A percentile compares a stretch with the other conserved stretches of the same genome.
These are phyloP conservation scores for Sclerotinia minor DNA, from an alignment of 2,329 filamentous ascomycete genomes.

Conservation along the genomic window DNA sequence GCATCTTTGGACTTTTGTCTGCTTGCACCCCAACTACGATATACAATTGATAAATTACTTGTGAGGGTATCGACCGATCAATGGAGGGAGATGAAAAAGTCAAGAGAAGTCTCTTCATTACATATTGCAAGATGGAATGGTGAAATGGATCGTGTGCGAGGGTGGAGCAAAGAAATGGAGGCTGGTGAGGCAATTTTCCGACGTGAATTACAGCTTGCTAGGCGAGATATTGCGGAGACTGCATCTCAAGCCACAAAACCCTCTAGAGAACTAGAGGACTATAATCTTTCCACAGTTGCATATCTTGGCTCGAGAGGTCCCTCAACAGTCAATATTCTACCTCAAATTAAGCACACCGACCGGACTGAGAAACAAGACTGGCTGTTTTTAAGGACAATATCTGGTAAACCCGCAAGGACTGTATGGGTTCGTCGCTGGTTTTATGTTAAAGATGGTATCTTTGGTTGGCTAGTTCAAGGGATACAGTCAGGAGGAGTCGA, in stretches of 20 bases:
- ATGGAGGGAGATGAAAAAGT: conserved; percentile 79
- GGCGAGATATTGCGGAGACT: conserved; percentile 78
- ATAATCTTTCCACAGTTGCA: conserved; percentile 84
- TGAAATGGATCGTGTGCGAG: conserved; percentile 88
- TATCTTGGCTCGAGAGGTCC: conserved; percentile 73
- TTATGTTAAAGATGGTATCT: conserved; percentile 92
- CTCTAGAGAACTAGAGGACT: conserved; percentile 90
- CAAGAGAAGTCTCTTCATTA: conserved; percentile 63
- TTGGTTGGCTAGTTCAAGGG: conserved; percentile 88
- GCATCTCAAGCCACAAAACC: conserved; percentile 72
- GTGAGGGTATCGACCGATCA: conserved; percentile 83
- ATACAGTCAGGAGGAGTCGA: conserved; percentile 79
- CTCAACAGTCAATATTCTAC: conserved; percentile 50
- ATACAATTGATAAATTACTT: conserved; percentile 80
- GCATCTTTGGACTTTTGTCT: conserved; percentile 93
- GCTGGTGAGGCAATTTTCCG: conserved; percentile 80
- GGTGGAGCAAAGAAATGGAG: conserved; percentile 95
- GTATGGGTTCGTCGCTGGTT: conserved; percentile 92
- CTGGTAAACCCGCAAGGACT: conserved; percentile 87
- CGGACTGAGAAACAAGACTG: conserved; percentile 84
- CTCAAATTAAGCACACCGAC: conserved; percentile 54
- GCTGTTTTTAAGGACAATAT: conserved; percentile 79
- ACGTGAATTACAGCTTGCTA: conserved; percentile 74
- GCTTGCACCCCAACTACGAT: conserved; percentile 80
- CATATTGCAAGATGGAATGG: conserved; percentile 65